Evolutionary conservation across 73 alveolate species (phyloP).

Genomic region (Tetrahymena elliotti): DNA sequence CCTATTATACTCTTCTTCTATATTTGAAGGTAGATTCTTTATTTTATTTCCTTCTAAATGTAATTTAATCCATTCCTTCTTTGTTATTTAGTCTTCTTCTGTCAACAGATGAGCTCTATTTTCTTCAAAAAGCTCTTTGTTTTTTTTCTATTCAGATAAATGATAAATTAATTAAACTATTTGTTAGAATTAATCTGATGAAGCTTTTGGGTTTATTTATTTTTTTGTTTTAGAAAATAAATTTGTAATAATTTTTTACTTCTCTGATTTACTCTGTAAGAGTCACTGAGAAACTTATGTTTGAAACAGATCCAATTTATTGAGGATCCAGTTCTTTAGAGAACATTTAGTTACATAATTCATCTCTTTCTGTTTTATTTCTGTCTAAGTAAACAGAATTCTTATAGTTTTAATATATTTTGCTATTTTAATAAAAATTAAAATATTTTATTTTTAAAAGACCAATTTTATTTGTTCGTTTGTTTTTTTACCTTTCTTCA

Average conservation of each 20-base stretch:
- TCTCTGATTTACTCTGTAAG: not conserved
- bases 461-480: not conserved
- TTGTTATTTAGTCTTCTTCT: not conserved
- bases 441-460: not conserved
- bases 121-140: not conserved
- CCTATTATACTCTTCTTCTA: not conserved
- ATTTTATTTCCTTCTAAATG: not conserved
- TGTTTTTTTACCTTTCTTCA: not conserved
- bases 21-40: not conserved
- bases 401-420: not conserved
- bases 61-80: not conserved
- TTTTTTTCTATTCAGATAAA: not conserved
- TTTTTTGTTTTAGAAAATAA: not conserved
- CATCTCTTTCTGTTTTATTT: not conserved
- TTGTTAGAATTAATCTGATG: no score
- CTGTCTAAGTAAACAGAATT: not conserved
- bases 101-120: not conserved
- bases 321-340: not conserved
- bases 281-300: not conserved
- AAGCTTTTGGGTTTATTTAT: not conserved
- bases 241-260: not conserved
- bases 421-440: not conserved
- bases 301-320: not conserved
- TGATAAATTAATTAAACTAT: no score
- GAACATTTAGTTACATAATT: not conserved